Percentiles rank a stretch among this genome's conserved stretches.
Conservation (phyloP, 2,329 filamentous ascomycete genomes). For the Neonectria faginata region DNA sequence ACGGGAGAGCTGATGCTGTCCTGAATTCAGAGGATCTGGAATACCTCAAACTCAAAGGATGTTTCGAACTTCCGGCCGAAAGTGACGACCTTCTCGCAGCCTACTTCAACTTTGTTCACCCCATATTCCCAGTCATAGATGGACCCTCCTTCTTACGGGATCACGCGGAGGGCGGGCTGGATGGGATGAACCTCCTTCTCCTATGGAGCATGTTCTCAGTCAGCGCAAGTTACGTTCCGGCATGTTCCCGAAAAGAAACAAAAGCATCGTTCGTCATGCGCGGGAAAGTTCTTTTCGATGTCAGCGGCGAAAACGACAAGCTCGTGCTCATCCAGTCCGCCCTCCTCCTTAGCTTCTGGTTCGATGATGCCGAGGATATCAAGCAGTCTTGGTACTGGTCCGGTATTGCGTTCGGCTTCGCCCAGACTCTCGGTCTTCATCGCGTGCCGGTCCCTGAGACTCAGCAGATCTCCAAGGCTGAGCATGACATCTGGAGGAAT, state of each 20-base stretch:
- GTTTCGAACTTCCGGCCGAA: slow-evolving; percentile 4
- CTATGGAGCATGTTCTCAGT: slow-evolving; percentile 7
- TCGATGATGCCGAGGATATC: slow-evolving; percentile 16
- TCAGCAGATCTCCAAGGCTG: background rate
- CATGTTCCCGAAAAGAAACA: background rate
- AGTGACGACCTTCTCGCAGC: slow-evolving; percentile 6
- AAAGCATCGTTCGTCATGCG: background rate
- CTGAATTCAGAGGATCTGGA: background rate
- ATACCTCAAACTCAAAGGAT: slow-evolving; percentile 4
- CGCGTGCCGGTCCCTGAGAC: background rate
- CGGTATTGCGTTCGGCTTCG: slow-evolving; percentile 5
- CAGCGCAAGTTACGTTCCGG: background rate
- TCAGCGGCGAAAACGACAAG: slow-evolving; percentile 17
- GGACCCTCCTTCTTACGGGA: background rate
- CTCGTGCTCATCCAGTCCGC: slow-evolving; percentile 8
- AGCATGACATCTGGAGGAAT: background rate
- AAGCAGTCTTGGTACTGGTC: slow-evolving; percentile 14
- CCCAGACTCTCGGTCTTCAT: slow-evolving; percentile 8
- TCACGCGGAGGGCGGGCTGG: background rate
- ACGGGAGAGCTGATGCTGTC: background rate
- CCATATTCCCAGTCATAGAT: slow-evolving; percentile 12
- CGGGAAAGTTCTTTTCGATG: slow-evolving; percentile 1
- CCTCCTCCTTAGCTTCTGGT: slow-evolving; percentile 18
- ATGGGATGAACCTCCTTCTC: background rate
- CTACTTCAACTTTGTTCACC: slow-evolving; percentile 12